Conservation (phyloP, 208 protist species). For the Acanthamoeba triangularis region DNA sequence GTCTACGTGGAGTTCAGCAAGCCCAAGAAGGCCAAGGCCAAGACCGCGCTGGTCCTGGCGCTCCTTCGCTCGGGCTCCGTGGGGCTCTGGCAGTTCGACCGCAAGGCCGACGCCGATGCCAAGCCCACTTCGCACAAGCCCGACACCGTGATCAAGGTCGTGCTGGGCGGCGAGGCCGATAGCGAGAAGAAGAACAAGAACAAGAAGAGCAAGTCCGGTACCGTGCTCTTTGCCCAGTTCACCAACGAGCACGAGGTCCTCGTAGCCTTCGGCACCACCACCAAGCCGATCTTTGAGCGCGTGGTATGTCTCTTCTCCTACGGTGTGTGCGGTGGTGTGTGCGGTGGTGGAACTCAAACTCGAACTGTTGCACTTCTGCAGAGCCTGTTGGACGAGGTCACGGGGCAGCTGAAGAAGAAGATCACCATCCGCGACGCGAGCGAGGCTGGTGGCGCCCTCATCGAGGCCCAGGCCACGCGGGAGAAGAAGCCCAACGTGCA, state of each 20-base stretch:
- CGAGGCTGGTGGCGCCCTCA: not conserved
- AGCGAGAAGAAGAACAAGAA: not conserved
- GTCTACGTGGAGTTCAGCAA: constrained; percentile 28
- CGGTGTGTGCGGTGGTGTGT: not conserved
- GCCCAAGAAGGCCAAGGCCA: not conserved
- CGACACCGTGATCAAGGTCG: not conserved
- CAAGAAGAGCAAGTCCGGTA: not conserved
- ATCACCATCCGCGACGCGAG: constrained; percentile 6
- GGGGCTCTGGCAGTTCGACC: constrained; percentile 1
- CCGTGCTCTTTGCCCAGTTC: constrained; percentile 63
- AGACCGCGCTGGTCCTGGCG: not conserved
- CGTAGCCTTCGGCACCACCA: not conserved
- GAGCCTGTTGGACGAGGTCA: not conserved
- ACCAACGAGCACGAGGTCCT: constrained; percentile 5
- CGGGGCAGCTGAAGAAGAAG: not conserved
- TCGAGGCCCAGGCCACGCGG: not conserved
- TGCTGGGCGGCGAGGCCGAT: not conserved
- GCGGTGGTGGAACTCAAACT: not conserved
- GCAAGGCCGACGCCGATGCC: not conserved
- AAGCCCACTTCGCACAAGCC: not conserved
- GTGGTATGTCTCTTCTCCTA: constrained; percentile 1
- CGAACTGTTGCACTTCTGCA: not conserved
- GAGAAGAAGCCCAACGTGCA: not conserved
- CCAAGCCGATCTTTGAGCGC: constrained; percentile 29
- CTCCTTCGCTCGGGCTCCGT: constrained; percentile 19